phyloP scores from a whole-genome alignment of 805 yeast species.

The Candida pseudofarinosa region DNA sequence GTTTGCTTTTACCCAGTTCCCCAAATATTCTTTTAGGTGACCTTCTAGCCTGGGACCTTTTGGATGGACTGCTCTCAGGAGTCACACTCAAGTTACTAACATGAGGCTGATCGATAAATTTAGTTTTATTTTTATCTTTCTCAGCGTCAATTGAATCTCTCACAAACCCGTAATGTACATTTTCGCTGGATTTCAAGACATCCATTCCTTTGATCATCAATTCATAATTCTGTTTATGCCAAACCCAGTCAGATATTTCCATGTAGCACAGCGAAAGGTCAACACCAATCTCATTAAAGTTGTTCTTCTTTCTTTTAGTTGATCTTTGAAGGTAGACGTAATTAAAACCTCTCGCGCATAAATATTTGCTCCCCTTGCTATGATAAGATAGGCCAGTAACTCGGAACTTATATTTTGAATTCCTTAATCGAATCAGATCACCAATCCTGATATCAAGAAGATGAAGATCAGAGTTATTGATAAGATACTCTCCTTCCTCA shows the following conservation, averaged over 20 bases:
- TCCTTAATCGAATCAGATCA: constrained; percentile 42
- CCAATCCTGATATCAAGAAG: constrained; percentile 56
- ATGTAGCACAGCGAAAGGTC: constrained; percentile 30
- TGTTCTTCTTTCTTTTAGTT: constrained; percentile 10
- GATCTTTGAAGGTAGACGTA: constrained; percentile 35
- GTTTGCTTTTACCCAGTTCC: constrained; percentile 2
- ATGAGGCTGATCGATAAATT: background rate
- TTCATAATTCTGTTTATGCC: constrained; percentile 31
- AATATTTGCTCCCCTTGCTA: constrained; percentile 23
- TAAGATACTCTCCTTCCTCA: constrained; percentile 31
- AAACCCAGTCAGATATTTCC: constrained; percentile 37
- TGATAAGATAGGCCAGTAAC: constrained; percentile 43
- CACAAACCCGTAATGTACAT: background rate
- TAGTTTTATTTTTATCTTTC: background rate
- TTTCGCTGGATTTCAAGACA: constrained; percentile 9
- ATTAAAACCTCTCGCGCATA: constrained; percentile 62
- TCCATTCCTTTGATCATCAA: constrained; percentile 17
- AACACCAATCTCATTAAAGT: constrained; percentile 15
- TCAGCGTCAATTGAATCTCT: background rate
- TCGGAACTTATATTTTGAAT: constrained; percentile 25
- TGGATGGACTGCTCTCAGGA: constrained; percentile 8
- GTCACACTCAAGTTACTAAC: background rate
- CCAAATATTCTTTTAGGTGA: background rate
- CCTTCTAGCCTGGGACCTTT: background rate
- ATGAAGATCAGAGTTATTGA: constrained; percentile 35